These are phyloP conservation scores for Rhizopogon vesiculosus DNA, from an alignment of 768 basidiomycete genomes.

Conservation along the genomic window DNA sequence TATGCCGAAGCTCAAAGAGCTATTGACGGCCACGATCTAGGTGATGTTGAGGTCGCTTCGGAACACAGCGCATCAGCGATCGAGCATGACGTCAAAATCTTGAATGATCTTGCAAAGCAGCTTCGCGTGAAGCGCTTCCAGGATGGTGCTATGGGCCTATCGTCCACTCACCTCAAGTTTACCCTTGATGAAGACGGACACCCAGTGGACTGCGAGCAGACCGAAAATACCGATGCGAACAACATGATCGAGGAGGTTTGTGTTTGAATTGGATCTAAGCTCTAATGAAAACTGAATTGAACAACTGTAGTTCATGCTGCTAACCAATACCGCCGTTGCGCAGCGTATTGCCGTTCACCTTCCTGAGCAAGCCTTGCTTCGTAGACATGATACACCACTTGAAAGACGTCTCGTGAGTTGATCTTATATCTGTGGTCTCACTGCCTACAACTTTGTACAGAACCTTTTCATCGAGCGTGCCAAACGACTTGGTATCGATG, in stretches of 20 bases:
- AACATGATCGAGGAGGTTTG: conserved; percentile 84
- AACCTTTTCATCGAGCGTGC: conserved; percentile 78
- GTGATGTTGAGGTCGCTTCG: conserved; percentile 44
- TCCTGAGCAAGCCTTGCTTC: conserved; percentile 94
- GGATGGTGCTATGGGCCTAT: conserved; percentile 71
- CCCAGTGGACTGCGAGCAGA: conserved; percentile 73
- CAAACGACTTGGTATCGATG: conserved; percentile 72
- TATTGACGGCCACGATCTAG: conserved; percentile 68
- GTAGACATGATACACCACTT: conserved; percentile 90
- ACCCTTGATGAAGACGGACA: conserved; percentile 72
- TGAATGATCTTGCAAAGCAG: conserved; percentile 68
- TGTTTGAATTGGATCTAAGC: not conserved
- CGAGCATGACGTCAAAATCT: conserved; percentile 67
- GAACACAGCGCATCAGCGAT: conserved; percentile 60
- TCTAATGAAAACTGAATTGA: not conserved
- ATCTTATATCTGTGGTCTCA: conserved; percentile 1
- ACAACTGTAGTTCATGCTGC: conserved; percentile 77
- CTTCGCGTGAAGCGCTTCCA: conserved; percentile 71
- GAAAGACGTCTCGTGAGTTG: conserved; percentile 80
- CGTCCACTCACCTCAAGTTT: conserved; percentile 71
- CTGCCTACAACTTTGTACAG: conserved; percentile 32
- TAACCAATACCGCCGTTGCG: conserved; percentile 86
- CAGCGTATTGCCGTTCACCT: conserved; percentile 91
- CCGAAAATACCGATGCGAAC: conserved; percentile 67
- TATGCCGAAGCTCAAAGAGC: conserved; percentile 80